These are phyloP conservation scores for Phytophthora vignae DNA, from an alignment of 352 stramenopile genomes.

Conservation along the genomic window DNA sequence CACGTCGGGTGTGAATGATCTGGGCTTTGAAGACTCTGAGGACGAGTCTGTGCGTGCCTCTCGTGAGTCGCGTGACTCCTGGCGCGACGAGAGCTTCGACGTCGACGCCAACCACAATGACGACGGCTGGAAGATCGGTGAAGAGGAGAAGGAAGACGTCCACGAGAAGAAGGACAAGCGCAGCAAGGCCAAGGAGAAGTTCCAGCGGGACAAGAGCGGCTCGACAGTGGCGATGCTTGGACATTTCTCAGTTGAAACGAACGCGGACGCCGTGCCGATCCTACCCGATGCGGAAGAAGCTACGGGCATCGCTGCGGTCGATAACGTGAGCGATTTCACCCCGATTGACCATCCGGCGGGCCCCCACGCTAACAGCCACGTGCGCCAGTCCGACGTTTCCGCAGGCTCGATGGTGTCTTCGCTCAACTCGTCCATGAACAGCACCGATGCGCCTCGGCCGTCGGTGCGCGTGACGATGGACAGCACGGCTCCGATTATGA, in stretches of 20 bases:
- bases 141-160: slow-evolving; percentile 41
- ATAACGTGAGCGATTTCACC: slow-evolving; percentile 62
- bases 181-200: slow-evolving; percentile 36
- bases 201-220: slow-evolving; percentile 56
- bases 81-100: slow-evolving; percentile 49
- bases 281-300: slow-evolving; percentile 62
- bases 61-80: slow-evolving; percentile 45
- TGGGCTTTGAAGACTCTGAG: slow-evolving; percentile 59
- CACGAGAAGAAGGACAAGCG: slow-evolving; percentile 15
- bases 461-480: slow-evolving; percentile 82
- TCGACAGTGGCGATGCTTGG: slow-evolving; percentile 79
- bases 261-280: slow-evolving; percentile 57
- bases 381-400: slow-evolving; percentile 51
- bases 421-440: slow-evolving; percentile 46
- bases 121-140: slow-evolving; percentile 31
- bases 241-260: slow-evolving; percentile 73
- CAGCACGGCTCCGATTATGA: slow-evolving; percentile 70
- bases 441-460: slow-evolving; percentile 56
- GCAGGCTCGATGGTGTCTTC: slow-evolving; percentile 40
- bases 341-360: slow-evolving; percentile 21
- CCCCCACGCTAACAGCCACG: slow-evolving; percentile 29
- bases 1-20: slow-evolving; percentile 52
- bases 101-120: slow-evolving; percentile 28
- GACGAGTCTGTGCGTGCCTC: slow-evolving; percentile 39
- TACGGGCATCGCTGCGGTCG: slow-evolving; percentile 59